Evolutionary conservation across 345 rosid species (phyloP), one percentile per base, ranked within the genome.

Genomic region (Xanthoceras sorbifolium): DNA sequence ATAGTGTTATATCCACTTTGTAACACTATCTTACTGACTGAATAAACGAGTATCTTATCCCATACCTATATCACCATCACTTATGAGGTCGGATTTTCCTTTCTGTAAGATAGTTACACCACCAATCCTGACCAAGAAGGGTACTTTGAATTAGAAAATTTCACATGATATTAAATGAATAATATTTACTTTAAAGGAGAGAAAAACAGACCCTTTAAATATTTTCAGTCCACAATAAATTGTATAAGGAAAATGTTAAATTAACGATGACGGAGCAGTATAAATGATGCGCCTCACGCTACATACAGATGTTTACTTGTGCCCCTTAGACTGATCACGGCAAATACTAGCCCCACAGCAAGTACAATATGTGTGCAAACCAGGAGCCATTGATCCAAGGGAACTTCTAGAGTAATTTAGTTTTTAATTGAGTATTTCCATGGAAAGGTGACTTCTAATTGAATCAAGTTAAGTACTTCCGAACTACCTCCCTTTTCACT

Each of bases 11-110:
- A 22, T 38, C 26, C 26, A 50, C 25, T 1, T 36, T 0, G 10
- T 50, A 50, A 44, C 11, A 40, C 61, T 22, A 9, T 55, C 14
- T 55, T 15, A 22, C 60, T 3, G 11, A 31, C 44, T 22, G 25
- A 40, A 57, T 57, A 63, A 48, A 57, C 25, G 4, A 34, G 57
- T 31, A 31, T 26, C 64, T 18, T 67, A 25, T 73, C 67, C 69
- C 82, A 25, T 85, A 96, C 99, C 97, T 84, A 50, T 77, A 78
- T 90, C 84, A 15, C 99, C 96, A 36, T 93, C 90, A 73, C 91
- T 91, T 68, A 96, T 82, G 78, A 93, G 89, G 82, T 96, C 98
- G 77, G 89, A 81, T 69, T 86, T 93, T 48, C 99, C 98, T 89
- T 96, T 96, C 86, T 84, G 83, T 60, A 91, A 81, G 85, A 96